Conservation (phyloP, 306 rosid genomes). For the Trifolium fragiferum region DNA sequence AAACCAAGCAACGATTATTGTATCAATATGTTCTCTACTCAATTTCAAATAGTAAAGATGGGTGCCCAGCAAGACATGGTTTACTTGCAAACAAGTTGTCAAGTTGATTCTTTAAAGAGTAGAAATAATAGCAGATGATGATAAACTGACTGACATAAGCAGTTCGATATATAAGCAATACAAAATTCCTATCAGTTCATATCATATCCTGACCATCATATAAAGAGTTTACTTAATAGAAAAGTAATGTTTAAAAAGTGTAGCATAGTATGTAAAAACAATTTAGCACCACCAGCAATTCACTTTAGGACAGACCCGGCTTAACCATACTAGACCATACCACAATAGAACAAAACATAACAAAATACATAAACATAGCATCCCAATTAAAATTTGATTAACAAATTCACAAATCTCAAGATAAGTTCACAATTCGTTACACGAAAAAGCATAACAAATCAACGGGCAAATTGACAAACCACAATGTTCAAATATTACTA, state of each 20-base stretch:
- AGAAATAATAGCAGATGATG: no score
- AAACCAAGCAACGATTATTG: constrained; percentile 3
- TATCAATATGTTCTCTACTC: not conserved
- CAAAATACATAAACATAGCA: no score
- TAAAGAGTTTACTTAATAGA: not conserved
- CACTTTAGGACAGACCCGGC: not conserved
- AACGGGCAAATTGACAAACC: not conserved
- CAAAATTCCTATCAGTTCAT: not conserved
- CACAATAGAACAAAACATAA: not conserved
- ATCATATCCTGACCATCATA: not conserved
- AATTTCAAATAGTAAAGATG: constrained; percentile 4
- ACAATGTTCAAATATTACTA: constrained; percentile 8
- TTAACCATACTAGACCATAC: not conserved
- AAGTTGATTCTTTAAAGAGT: no score
- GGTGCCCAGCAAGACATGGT: not conserved
- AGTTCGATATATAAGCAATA: not conserved
- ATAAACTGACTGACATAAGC: no score
- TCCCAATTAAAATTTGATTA: not conserved
- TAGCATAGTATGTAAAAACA: not conserved
- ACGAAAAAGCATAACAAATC: not conserved
- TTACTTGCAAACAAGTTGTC: no score
- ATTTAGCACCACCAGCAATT: not conserved
- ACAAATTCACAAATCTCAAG: not conserved
- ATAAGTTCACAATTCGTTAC: not conserved
- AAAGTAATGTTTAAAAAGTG: not conserved